A percentile compares a stretch with the other conserved stretches of the same genome.
phyloP scores from a whole-genome alignment of 2,329 filamentous ascomycete species.

The Fusarium penzigii region DNA sequence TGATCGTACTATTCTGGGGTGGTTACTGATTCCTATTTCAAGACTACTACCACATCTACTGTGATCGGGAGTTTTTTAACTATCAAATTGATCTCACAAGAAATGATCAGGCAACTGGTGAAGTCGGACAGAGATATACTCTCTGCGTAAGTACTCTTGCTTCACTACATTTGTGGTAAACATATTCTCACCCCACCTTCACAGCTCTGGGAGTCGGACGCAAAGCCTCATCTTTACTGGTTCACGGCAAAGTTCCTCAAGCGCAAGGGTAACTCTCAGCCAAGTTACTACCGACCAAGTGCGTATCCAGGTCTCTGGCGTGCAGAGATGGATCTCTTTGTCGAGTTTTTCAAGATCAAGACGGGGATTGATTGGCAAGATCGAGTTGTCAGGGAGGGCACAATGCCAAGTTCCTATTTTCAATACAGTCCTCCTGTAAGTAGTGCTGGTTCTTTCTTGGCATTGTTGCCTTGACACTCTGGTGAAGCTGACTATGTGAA shows the following conservation, averaged over 20 bases:
- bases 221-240: slow-evolving; percentile 60
- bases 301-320: slow-evolving; percentile 40
- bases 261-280: slow-evolving; percentile 38
- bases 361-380: slow-evolving; percentile 63
- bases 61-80: slow-evolving; percentile 60
- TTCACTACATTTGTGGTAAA: neutral
- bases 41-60: slow-evolving; percentile 67
- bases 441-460: neutral
- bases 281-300: slow-evolving; percentile 42
- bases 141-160: slow-evolving; percentile 53
- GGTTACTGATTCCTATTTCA: neutral
- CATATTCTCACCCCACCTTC: slow-evolving; percentile 1
- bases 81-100: slow-evolving; percentile 66
- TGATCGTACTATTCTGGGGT: neutral
- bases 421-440: slow-evolving; percentile 51
- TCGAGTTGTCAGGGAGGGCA: slow-evolving; percentile 41
- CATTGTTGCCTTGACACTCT: neutral
- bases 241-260: slow-evolving; percentile 55
- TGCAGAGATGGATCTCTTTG: slow-evolving; percentile 52
- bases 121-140: slow-evolving; percentile 58
- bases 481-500: neutral
- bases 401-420: slow-evolving; percentile 37
- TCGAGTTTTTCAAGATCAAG: slow-evolving; percentile 57
- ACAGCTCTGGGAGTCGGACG: slow-evolving; percentile 68
- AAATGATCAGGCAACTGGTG: slow-evolving; percentile 43